Evolutionary conservation across 2,329 filamentous ascomycete species (phyloP), one percentile per base, ranked within the genome.

Genomic region (Trichoderma aggressivum): DNA sequence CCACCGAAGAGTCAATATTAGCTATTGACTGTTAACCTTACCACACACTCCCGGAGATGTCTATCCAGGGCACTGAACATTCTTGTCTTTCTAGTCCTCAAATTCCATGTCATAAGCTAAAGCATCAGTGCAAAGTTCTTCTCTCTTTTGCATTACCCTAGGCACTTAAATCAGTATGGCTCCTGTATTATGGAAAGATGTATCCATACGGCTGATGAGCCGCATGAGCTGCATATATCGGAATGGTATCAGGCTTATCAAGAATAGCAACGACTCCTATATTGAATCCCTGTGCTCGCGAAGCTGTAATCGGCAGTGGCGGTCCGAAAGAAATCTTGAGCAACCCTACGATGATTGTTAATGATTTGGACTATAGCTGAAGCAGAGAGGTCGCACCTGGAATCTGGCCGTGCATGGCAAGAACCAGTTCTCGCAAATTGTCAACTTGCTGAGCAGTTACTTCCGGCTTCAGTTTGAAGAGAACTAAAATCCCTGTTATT

Each of bases 61-160:
- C 11, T 47, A 50, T 24, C 2, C 10, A 24, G 10, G 43, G n/a
- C n/a, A 7, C 36, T 50, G 5, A 34, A 34, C 32, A 3, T 34
- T 34, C 7, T 34, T 10, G 10, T 3, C 11, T 11, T 34, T 53
- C 34, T 62, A 64, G 3, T 18, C 14, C 11, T 64, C 61, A 12
- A 64, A 64, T 64, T 64, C 61, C 28, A 64, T 50, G 21, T 64
- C 61, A 26, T 64, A 64, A 34, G 43, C 43, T 5, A 64, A 24
- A 7, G 61, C n/a, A 32, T 64, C 61, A 6, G 28, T 32, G 30
- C 43, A 53, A 18, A 64, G n/a, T 12, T 64, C 61, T 10, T 34
- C n/a, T 18, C 30, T 53, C 39, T 53, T 24, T 10, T 53, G 11
- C n/a, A 64, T 64, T 0, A 64, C 61, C 12, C 61, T 64, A 18